Evolutionary conservation across 2,329 filamentous ascomycete genomes (phyloP).

Genomic region (Xylaria sp.): DNA sequence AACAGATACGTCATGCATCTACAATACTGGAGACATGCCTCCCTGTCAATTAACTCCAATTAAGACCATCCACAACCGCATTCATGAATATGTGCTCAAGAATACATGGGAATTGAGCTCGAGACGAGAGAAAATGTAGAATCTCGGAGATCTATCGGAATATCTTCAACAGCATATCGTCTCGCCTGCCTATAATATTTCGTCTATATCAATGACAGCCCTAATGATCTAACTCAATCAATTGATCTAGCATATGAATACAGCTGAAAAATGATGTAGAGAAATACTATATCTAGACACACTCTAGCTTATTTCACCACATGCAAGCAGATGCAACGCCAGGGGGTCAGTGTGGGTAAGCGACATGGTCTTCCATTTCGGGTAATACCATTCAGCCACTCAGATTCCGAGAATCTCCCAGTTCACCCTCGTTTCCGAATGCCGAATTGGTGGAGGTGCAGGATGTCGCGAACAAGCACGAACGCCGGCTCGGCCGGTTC

Average conservation of each 20-base stretch:
- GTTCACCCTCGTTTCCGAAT: slow-evolving; percentile 19
- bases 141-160: neutral
- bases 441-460: slow-evolving; percentile 3
- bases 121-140: neutral
- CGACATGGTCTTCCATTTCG: slow-evolving; percentile 16
- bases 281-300: neutral
- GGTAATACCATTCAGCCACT: slow-evolving; percentile 31
- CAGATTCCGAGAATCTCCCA: slow-evolving; percentile 16
- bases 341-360: slow-evolving; percentile 11
- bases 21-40: neutral
- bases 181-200: neutral
- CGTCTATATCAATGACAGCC: neutral
- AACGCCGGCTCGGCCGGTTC: neutral
- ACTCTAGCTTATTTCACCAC: neutral
- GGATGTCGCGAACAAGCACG: neutral
- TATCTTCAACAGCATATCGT: neutral
- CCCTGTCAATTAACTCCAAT: neutral
- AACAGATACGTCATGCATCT: slow-evolving; percentile 7
- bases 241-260: neutral
- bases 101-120: neutral
- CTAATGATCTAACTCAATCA: neutral
- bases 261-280: neutral
- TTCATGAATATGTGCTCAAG: neutral
- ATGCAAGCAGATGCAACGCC: neutral
- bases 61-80: neutral